A percentile compares a stretch with the other conserved stretches of the same genome.
Evolutionary conservation across 345 rosid species (phyloP).

Genomic region (Euphorbia peplus): DNA sequence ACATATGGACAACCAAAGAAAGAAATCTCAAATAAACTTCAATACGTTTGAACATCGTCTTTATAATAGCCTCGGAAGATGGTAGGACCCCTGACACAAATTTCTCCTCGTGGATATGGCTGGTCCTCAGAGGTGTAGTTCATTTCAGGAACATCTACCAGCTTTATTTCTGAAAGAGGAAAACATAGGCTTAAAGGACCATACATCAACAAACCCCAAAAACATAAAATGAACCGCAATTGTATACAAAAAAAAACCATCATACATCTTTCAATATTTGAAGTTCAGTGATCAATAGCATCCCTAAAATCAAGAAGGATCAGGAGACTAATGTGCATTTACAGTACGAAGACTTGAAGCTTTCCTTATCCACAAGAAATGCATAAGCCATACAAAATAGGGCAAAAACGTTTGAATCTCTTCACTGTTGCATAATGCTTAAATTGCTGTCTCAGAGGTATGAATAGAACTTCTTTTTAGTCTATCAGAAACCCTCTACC

Average conservation of each 20-base stretch:
- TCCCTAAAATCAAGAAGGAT: not conserved
- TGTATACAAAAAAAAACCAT: not conserved
- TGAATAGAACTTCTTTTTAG: not conserved
- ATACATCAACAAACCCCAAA: not conserved
- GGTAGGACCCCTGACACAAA: slow-evolving; percentile 85
- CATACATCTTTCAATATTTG: not conserved
- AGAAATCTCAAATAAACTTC: slow-evolving; percentile 8
- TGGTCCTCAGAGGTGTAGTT: slow-evolving; percentile 82
- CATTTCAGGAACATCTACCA: slow-evolving; percentile 94
- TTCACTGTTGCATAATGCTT: not conserved
- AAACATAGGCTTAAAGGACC: not conserved
- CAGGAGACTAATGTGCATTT: not conserved
- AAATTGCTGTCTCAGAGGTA: not conserved
- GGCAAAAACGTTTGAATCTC: not conserved
- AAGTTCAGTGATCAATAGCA: not conserved
- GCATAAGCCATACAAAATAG: not conserved
- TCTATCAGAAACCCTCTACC: not conserved
- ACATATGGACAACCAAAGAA: slow-evolving; percentile 7
- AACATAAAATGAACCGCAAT: slow-evolving; percentile 1
- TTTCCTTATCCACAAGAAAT: not conserved
- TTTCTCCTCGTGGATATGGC: slow-evolving; percentile 92
- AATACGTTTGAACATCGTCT: slow-evolving; percentile 75
- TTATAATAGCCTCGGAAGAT: slow-evolving; percentile 85
- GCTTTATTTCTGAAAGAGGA: slow-evolving; percentile 68
- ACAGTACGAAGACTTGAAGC: not conserved